A percentile compares a stretch with the other conserved stretches of the same genome.
Evolutionary conservation across 371 early-diverging fungal species (phyloP).

Genomic region (Apophysomyces variabilis): DNA sequence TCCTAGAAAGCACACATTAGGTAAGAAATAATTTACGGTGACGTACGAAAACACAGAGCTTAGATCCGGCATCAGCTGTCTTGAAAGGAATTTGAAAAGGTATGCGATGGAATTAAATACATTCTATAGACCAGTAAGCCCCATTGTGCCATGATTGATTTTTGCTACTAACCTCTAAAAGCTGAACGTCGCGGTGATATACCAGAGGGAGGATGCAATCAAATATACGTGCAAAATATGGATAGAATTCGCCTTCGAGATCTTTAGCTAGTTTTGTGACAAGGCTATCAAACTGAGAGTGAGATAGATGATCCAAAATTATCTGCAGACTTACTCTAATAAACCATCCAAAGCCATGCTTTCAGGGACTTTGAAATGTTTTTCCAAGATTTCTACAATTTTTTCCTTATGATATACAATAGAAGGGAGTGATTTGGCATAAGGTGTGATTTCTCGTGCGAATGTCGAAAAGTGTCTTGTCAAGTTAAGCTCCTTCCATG

Average conservation of each 20-base stretch:
- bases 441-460: conserved; percentile 61
- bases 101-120: conserved; percentile 89
- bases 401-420: conserved; percentile 87
- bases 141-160: background rate
- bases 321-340: conserved; percentile 60
- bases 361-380: conserved; percentile 63
- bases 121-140: conserved; percentile 47
- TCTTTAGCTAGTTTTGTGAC: conserved; percentile 86
- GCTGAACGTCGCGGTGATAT: conserved; percentile 65
- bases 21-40: too few species aligned
- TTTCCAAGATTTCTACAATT: conserved; percentile 71
- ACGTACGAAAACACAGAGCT: conserved; percentile 69
- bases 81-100: conserved; percentile 87
- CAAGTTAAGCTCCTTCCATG: conserved; percentile 88
- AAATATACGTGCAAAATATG: conserved; percentile 73
- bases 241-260: conserved; percentile 88
- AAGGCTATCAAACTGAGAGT: conserved; percentile 50
- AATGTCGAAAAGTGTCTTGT: conserved; percentile 82
- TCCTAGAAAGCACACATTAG: conserved; percentile 30
- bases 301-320: background rate
- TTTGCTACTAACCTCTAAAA: conserved; percentile 69
- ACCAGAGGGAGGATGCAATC: conserved; percentile 67
- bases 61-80: conserved; percentile 70
- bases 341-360: conserved; percentile 76
- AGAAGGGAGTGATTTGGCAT: conserved; percentile 79